These are phyloP conservation scores for Fallopia convolvulus DNA, from an alignment of 148 eudicot genomes.

Conservation along the genomic window DNA sequence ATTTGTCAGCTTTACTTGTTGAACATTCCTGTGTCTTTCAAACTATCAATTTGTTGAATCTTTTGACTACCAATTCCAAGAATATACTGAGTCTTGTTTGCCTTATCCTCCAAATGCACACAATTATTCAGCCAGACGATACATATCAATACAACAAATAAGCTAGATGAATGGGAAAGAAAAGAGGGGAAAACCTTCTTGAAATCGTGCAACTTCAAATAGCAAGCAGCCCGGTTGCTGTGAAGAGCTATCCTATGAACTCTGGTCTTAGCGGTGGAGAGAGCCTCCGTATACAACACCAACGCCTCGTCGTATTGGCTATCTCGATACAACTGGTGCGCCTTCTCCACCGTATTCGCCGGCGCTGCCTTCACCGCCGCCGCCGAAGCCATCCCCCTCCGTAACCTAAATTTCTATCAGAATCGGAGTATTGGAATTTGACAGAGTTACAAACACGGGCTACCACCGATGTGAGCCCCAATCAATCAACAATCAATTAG, in stretches of 20 bases:
- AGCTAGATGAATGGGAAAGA: background rate
- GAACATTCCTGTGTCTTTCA: background rate
- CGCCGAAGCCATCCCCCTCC: background rate
- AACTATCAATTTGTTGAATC: background rate
- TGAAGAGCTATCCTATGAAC: slow-evolving; percentile 93
- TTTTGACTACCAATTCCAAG: background rate
- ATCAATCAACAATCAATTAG: background rate
- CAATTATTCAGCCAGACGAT: background rate
- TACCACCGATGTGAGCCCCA: background rate
- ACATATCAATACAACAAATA: background rate
- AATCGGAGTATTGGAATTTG: background rate
- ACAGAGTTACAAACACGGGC: background rate
- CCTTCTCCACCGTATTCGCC: slow-evolving; percentile 69
- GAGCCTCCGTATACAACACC: slow-evolving; percentile 58
- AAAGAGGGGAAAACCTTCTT: slow-evolving; percentile 41
- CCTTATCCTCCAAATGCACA: background rate
- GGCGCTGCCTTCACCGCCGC: slow-evolving; percentile 28
- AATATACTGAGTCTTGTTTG: background rate
- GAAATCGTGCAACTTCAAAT: slow-evolving; percentile 65
- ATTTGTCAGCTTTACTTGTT: background rate
- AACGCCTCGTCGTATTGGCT: slow-evolving; percentile 60
- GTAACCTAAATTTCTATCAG: background rate
- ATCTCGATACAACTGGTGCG: slow-evolving; percentile 85
- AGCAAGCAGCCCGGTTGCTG: slow-evolving; percentile 96
- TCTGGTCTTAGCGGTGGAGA: slow-evolving; percentile 53